Conservation (phyloP, 2,329 filamentous ascomycete genomes). For the Fusarium robinianum region DNA sequence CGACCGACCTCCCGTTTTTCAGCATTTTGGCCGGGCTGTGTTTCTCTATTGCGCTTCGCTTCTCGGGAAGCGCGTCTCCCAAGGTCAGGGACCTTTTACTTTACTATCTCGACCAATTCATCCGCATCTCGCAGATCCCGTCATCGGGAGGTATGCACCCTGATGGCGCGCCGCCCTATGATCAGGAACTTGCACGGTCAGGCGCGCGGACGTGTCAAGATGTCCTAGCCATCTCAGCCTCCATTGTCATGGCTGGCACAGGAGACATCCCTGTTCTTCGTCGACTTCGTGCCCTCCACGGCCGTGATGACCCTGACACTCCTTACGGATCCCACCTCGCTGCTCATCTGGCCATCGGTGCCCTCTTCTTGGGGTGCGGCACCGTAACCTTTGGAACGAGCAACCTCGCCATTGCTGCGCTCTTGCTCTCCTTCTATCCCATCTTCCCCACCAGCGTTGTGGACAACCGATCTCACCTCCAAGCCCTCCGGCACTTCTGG, state of each 20-base stretch:
- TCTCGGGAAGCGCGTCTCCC: constrained; percentile 71
- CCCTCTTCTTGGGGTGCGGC: constrained; percentile 89
- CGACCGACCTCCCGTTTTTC: constrained; percentile 87
- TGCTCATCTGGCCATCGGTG: constrained; percentile 86
- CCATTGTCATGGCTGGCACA: constrained; percentile 94
- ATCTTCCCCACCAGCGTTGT: constrained; percentile 87
- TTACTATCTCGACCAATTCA: constrained; percentile 83
- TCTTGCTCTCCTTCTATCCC: constrained; percentile 92
- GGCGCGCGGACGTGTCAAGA: constrained; percentile 92
- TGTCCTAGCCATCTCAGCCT: constrained; percentile 76
- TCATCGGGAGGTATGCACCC: constrained; percentile 36
- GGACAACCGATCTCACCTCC: constrained; percentile 92
- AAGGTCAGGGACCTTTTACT: constrained; percentile 80
- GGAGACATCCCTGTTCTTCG: constrained; percentile 87
- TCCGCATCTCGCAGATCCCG: constrained; percentile 70
- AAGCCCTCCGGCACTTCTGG: constrained; percentile 97
- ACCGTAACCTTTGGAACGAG: constrained; percentile 90
- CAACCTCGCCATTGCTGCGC: constrained; percentile 80
- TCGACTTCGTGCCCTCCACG: constrained; percentile 84
- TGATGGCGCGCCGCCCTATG: constrained; percentile 62
- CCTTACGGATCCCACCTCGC: constrained; percentile 95
- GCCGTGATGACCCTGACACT: constrained; percentile 79
- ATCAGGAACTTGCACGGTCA: constrained; percentile 79
- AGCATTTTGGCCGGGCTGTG: constrained; percentile 90
- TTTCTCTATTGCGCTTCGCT: constrained; percentile 75